Base-by-base conservation (phyloP, 768 basidiomycete genomes). In the Agaricus blazei region DNA sequence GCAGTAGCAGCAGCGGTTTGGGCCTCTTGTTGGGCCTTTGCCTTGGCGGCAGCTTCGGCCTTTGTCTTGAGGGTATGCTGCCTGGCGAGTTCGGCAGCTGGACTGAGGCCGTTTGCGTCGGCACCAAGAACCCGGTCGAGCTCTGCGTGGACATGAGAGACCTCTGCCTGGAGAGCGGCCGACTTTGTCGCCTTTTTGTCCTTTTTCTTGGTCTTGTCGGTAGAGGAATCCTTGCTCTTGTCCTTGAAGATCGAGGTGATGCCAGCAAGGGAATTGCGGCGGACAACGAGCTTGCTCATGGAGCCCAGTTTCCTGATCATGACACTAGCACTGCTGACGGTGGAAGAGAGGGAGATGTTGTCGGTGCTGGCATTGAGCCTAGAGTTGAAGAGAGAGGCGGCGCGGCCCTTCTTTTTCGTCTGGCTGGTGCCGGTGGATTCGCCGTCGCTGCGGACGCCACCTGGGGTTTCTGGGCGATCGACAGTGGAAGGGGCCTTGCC, bases 191-290 rank as follows among this genome's bases (percentile, higher is more conserved):
- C 76, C 60, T 82, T 83, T 68, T 81, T 77, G 52, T 76, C 79
- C 54, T 77, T 75, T 65, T 74, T 72, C 60, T 70, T 69, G 9
- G 58, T 57, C 48, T 64, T 63, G 19, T 61, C 63, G 1, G 58
- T 52, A 58, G 34, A 8, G 31, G 31, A 31, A 3, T 82, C 75
- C 61, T 80, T 80, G 59, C 83, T 84, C 64, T 84, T 91, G 67
- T 93, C 92, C 71, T 95, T 96, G 80, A 98, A 97, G 55, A 98
- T 74, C 48, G 88, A 90, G 19, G 93, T 93, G 67, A 98, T 94
- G 28, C 93, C 89, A 51, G 90, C 88, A 40, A 98, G 72, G 37
- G 90, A 93, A 66, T 95, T 96, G 43, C 93, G 78, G 49, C 93
- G 74, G 8, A 93, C 91, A 12, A 55, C 54, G 14, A 97, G 79